Evolutionary conservation across 345 rosid genomes (phyloP).

Genomic region (Corchorus olitorius): DNA sequence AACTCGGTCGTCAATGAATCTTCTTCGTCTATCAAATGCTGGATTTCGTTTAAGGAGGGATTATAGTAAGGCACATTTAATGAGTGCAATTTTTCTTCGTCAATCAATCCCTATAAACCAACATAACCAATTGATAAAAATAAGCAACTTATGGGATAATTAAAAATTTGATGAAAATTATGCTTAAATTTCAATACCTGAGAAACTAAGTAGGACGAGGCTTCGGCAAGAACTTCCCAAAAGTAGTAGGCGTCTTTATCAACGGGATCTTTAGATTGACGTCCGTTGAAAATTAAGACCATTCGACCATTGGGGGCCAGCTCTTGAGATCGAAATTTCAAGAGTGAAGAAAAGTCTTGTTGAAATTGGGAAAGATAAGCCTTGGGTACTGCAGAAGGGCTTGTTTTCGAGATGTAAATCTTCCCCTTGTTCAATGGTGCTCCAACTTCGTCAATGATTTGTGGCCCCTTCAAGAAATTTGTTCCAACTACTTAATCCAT

Average conservation of each 20-base stretch:
- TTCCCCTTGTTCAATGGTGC: not conserved
- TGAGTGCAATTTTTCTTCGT: not conserved
- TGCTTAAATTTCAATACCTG: not conserved
- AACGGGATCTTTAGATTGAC: not conserved
- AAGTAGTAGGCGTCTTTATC: not conserved
- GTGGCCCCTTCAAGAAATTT: no score
- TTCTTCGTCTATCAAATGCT: not conserved
- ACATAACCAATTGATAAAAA: no score
- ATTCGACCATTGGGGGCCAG: not conserved
- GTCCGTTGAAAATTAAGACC: not conserved
- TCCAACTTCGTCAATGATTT: no score
- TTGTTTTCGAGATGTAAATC: not conserved
- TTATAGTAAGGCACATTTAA: not conserved
- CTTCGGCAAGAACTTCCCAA: not conserved
- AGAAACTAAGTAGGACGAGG: not conserved
- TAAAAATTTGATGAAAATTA: no score
- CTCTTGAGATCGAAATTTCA: not conserved
- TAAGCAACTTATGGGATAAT: no score
- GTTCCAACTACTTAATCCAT: no score
- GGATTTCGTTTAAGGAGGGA: not conserved
- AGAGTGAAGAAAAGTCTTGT: not conserved
- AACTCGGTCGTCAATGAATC: not conserved
- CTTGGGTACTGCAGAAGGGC: not conserved
- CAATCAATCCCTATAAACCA: not conserved
- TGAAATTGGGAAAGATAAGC: constrained; percentile 5